phyloP scores from a whole-genome alignment of 305 asterid species.

The Solanum hybrid region DNA sequence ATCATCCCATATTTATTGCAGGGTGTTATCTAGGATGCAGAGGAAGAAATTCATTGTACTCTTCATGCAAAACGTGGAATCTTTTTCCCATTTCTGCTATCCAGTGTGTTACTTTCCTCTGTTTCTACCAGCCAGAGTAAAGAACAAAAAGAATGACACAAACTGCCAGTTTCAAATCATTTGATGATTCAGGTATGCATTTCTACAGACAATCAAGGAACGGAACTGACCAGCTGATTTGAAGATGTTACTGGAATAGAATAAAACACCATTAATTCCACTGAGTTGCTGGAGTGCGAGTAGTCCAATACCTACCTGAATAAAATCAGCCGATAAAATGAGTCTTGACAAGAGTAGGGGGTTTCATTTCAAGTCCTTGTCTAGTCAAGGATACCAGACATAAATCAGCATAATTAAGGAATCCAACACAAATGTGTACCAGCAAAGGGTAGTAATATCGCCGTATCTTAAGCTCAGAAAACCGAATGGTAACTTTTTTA shows the following conservation, averaged over 20 bases:
- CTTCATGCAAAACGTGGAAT: not conserved
- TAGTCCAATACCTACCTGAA: constrained; percentile 76
- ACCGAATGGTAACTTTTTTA: constrained; percentile 49
- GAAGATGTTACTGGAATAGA: constrained; percentile 79
- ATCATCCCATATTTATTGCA: not conserved
- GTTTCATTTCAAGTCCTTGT: not conserved
- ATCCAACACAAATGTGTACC: constrained; percentile 31
- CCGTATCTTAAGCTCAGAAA: constrained; percentile 72
- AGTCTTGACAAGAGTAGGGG: not conserved
- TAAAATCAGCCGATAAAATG: not conserved
- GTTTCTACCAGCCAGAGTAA: not conserved
- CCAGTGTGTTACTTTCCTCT: not conserved
- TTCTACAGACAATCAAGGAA: not conserved
- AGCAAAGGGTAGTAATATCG: constrained; percentile 71
- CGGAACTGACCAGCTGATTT: constrained; percentile 53
- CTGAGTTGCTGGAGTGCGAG: constrained; percentile 79
- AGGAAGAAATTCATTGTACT: not conserved
- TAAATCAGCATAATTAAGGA: not conserved
- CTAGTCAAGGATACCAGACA: not conserved
- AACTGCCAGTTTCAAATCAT: not conserved
- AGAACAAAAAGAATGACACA: not conserved
- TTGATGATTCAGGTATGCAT: not conserved
- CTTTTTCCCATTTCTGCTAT: not conserved
- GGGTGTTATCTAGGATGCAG: not conserved
- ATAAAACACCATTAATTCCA: constrained; percentile 78